phyloP scores from a whole-genome alignment of 805 yeast species.

The Torulaspora maleeae region DNA sequence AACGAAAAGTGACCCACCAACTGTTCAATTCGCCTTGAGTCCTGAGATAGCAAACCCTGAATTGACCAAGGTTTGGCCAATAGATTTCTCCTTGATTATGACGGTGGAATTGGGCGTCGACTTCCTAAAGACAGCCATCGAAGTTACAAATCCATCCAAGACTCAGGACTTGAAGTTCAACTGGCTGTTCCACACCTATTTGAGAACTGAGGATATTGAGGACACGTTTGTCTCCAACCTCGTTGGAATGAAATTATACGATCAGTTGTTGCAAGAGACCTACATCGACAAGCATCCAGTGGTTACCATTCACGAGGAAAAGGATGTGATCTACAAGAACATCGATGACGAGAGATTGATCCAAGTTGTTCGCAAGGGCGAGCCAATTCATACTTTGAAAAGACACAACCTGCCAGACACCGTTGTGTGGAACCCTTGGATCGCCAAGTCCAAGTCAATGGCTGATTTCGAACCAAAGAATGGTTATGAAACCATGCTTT shows the following conservation, averaged over 20 bases:
- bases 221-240: slow-evolving; percentile 74
- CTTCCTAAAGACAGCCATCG: slow-evolving; percentile 62
- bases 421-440: slow-evolving; percentile 99
- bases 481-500: slow-evolving; percentile 84
- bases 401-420: slow-evolving; percentile 59
- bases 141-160: slow-evolving; percentile 65
- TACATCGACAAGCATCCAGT: slow-evolving; percentile 74
- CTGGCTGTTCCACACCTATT: slow-evolving; percentile 92
- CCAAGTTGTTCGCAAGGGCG: slow-evolving; percentile 67
- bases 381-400: slow-evolving; percentile 62
- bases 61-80: slow-evolving; percentile 53
- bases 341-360: slow-evolving; percentile 51
- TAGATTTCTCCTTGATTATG: slow-evolving; percentile 72
- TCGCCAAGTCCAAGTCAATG: slow-evolving; percentile 73
- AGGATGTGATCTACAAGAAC: slow-evolving; percentile 76
- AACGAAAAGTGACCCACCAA: slow-evolving; percentile 60
- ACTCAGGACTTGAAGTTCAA: slow-evolving; percentile 68
- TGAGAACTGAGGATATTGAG: slow-evolving; percentile 68
- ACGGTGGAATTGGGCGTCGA: slow-evolving; percentile 59
- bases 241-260: slow-evolving; percentile 65
- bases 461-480: slow-evolving; percentile 81
- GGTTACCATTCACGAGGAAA: slow-evolving; percentile 66
- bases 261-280: slow-evolving; percentile 62
- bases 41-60: slow-evolving; percentile 75
- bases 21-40: slow-evolving; percentile 85